These are phyloP conservation scores for Paraphaeosphaeria minitans DNA, from an alignment of 2,329 filamentous ascomycete species.

Conservation along the genomic window DNA sequence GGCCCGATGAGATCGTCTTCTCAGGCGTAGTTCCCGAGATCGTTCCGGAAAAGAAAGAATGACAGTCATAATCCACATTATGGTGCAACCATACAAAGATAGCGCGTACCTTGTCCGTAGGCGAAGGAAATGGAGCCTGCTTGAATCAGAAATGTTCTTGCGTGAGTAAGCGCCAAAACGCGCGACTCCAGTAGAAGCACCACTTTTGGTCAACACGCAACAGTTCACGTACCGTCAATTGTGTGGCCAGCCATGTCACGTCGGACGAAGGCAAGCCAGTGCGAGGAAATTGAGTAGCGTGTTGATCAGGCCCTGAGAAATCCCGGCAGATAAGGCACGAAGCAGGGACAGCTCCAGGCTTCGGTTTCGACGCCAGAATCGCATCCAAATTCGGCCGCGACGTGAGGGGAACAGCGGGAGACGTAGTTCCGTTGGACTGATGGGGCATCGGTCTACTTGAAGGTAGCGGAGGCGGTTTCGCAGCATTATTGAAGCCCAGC, in stretches of 20 bases:
- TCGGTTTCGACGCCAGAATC: slow-evolving; percentile 54
- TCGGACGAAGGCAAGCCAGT: slow-evolving; percentile 71
- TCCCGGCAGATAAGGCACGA: slow-evolving; percentile 82
- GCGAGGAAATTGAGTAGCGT: slow-evolving; percentile 78
- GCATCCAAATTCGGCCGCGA: slow-evolving; percentile 64
- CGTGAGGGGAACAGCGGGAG: slow-evolving; percentile 59
- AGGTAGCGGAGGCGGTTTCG: slow-evolving; percentile 38
- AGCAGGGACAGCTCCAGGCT: slow-evolving; percentile 24
- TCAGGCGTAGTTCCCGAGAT: slow-evolving; percentile 71
- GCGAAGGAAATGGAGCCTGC: slow-evolving; percentile 71
- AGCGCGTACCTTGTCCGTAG: slow-evolving; percentile 87
- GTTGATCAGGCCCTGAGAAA: slow-evolving; percentile 78
- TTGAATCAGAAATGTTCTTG: neutral
- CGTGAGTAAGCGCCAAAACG: neutral
- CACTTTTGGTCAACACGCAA: neutral
- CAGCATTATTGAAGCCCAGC: slow-evolving; percentile 51
- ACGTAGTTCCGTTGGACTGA: slow-evolving; percentile 26
- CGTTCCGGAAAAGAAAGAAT: slow-evolving; percentile 75
- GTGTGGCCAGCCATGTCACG: slow-evolving; percentile 74
- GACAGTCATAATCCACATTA: slow-evolving; percentile 84
- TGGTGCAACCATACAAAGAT: slow-evolving; percentile 97
- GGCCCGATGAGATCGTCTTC: slow-evolving; percentile 74
- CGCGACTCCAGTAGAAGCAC: neutral
- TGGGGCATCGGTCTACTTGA: slow-evolving; percentile 25
- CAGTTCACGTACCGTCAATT: slow-evolving; percentile 62